These are phyloP conservation scores for Cucurbita argyrosperma DNA, from an alignment of 306 rosid genomes.

Conservation along the genomic window DNA sequence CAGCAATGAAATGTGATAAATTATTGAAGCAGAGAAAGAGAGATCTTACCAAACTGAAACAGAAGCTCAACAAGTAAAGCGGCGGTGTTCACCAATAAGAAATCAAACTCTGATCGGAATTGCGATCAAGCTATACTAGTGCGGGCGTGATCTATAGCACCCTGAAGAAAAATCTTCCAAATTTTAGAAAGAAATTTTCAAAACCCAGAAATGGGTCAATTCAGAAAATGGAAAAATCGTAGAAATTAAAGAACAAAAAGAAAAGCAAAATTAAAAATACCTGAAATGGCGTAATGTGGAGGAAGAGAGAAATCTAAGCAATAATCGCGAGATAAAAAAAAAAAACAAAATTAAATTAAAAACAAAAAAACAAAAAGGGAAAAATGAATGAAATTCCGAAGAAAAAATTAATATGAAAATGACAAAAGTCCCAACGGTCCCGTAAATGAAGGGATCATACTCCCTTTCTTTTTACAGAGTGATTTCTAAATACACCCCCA, in stretches of 20 bases:
- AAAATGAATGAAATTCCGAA: background rate
- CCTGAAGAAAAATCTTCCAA: background rate
- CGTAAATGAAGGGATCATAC: constrained; percentile 2
- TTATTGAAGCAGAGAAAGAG: background rate
- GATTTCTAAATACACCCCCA: background rate
- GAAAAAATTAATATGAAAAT: constrained; percentile 1
- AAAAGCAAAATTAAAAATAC: background rate
- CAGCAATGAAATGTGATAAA: background rate
- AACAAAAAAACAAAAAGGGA: background rate
- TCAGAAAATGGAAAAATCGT: background rate
- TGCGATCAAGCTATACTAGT: background rate
- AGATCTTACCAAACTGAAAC: constrained; percentile 4
- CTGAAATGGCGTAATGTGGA: background rate
- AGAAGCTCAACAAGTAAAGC: background rate
- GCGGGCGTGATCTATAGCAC: constrained; percentile 1
- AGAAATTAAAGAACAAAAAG: background rate
- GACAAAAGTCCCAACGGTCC: constrained; percentile 4
- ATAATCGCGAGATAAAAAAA: background rate
- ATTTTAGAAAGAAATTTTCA: background rate
- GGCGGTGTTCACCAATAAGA: background rate
- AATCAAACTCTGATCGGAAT: background rate
- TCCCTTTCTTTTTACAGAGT: background rate
- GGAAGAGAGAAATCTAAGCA: constrained; percentile 1
- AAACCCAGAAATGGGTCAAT: background rate
- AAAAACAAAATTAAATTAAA: no score